Percentiles rank a stretch among this genome's conserved stretches.
phyloP scores from a whole-genome alignment of 73 alveolate species.

The Stentor roeselii region DNA sequence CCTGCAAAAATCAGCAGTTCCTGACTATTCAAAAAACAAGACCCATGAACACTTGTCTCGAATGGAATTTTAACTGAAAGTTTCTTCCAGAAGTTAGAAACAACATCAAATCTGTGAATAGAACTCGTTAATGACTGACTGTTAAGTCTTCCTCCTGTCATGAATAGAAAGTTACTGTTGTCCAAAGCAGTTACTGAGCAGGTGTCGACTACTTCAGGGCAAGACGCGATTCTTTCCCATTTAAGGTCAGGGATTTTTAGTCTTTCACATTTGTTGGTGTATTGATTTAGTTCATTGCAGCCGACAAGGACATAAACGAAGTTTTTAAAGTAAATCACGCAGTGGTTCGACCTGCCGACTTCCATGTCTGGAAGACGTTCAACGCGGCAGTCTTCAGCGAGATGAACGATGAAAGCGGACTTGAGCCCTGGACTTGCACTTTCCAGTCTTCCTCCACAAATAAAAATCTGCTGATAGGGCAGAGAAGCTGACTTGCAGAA shows the following conservation, averaged over 20 bases:
- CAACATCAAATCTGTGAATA: neutral
- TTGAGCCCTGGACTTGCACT: neutral
- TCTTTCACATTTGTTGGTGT: slow-evolving; percentile 28
- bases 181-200: slow-evolving; percentile 3
- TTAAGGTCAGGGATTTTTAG: neutral
- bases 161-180: neutral
- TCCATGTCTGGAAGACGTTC: slow-evolving; percentile 7
- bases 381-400: neutral
- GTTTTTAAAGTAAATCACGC: neutral
- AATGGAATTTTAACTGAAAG: neutral
- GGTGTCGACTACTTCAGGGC: neutral
- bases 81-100: neutral
- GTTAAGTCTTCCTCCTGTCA: slow-evolving; percentile 12
- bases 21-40: neutral
- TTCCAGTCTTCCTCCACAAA: slow-evolving; percentile 26
- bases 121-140: neutral
- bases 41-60: slow-evolving; percentile 23
- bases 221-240: slow-evolving; percentile 1
- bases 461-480: neutral
- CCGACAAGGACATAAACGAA: slow-evolving; percentile 26
- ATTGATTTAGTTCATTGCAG: neutral
- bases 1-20: slow-evolving; percentile 29
- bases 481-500: neutral
- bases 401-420: neutral
- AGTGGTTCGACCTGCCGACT: slow-evolving; percentile 20